Evolutionary conservation across 176 grass and related monocot species (phyloP).

Genomic region (Ananas comosus): DNA sequence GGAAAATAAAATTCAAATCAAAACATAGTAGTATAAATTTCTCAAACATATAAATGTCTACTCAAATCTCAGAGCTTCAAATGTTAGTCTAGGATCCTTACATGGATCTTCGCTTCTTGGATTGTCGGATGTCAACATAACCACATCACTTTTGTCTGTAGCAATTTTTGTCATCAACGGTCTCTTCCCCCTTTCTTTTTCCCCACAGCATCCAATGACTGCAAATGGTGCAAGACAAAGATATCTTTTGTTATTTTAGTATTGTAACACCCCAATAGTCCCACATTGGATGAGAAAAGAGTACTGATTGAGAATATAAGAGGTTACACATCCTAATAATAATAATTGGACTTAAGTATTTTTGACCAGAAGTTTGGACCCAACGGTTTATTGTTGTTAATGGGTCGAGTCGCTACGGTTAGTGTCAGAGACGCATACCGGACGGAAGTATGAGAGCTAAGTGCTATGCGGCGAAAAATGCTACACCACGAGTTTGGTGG

Average conservation of each 20-base stretch:
- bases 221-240: conserved; percentile 29
- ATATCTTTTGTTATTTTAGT: not conserved
- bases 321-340: too few relatives aligned
- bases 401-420: too few relatives aligned
- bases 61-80: not conserved
- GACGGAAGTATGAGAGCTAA: too few relatives aligned
- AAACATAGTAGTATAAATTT: not conserved
- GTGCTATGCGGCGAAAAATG: too few relatives aligned
- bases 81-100: conserved; percentile 16
- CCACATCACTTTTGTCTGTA: conserved; percentile 93
- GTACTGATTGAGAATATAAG: too few relatives aligned
- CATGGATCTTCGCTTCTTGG: conserved; percentile 91
- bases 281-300: too few relatives aligned
- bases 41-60: not conserved
- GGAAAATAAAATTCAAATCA: not conserved
- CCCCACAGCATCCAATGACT: conserved; percentile 94
- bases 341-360: too few relatives aligned
- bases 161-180: conserved; percentile 88
- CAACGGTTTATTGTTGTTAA: too few relatives aligned
- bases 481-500: too few relatives aligned
- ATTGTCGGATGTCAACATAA: conserved; percentile 97
- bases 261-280: too few relatives aligned
- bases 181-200: conserved; percentile 87
- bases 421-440: too few relatives aligned
- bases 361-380: too few relatives aligned